Conservation (phyloP, 1,284 basidiomycete species). For the Trichosporon coremiiforme region DNA sequence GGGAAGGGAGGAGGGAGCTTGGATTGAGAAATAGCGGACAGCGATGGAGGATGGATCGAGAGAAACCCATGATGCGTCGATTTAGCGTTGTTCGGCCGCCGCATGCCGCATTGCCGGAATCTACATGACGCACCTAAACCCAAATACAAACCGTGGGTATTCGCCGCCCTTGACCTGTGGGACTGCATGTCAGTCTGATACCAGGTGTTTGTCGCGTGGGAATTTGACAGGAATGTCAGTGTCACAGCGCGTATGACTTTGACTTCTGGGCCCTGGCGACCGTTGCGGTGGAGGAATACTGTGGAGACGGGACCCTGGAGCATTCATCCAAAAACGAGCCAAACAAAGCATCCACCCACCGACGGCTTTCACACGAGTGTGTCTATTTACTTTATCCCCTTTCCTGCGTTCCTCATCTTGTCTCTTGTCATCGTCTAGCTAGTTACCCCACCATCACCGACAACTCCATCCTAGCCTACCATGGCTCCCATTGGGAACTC, state of each 20-base stretch:
- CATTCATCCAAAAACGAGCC: constrained; percentile 22
- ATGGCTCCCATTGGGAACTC: constrained; percentile 32
- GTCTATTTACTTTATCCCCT: constrained; percentile 8
- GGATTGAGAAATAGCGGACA: neutral
- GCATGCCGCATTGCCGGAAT: constrained; percentile 16
- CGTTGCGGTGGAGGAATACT: neutral
- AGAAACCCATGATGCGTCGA: neutral
- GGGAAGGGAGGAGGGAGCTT: neutral
- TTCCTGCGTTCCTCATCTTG: constrained; percentile 1
- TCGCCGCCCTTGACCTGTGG: neutral
- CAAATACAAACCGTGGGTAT: neutral
- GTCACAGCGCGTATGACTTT: neutral
- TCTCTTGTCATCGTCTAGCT: neutral
- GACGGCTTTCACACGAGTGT: constrained; percentile 7
- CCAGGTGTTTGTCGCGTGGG: constrained; percentile 7
- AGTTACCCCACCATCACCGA: neutral
- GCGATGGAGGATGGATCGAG: constrained; percentile 3
- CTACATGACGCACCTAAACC: neutral
- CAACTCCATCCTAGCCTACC: constrained; percentile 10
- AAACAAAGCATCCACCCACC: constrained; percentile 21
- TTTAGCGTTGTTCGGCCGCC: constrained; percentile 11
- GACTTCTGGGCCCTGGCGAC: neutral
- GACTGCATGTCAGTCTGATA: neutral
- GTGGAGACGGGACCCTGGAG: neutral
- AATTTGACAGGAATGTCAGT: neutral